Evolutionary conservation across 1,284 basidiomycete genomes (phyloP), one percentile per base, ranked within the genome.

Genomic region (Anthracocystis setariae): DNA sequence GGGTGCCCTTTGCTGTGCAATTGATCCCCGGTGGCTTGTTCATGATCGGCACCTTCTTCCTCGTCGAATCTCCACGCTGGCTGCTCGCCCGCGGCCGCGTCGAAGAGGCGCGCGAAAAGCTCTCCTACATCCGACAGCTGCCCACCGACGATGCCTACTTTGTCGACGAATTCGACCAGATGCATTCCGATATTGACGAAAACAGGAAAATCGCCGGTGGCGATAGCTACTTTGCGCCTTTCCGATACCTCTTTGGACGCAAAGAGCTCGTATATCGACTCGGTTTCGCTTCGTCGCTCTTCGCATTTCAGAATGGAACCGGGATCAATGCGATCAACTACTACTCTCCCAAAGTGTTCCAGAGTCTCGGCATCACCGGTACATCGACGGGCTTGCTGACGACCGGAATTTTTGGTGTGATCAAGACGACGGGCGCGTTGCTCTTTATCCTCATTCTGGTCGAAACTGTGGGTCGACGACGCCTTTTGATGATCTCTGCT

Each of bases 351-450:
- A 61, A 53, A 0, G 65, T 91, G 62, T 91, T 91, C 85, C 43
- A 84, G 21, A 84, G 85, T 18, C 85, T 90, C 45, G 69, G 71
- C 18, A 58, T 76, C 42, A 58, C 89, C 52, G 84, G 83, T 5
- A 62, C 67, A 0, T 58, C 53, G 17, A 85, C 89, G 0, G 86
- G 85, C 35, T 85, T 92, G 1, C 53, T 70, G 7, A 90, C 91
- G 1, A 92, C 91, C 10, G 92, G 91, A 48, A 88, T 92, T 12
- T 91, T 92, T 57, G 91, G 91, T 46, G 88, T 92, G 81, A 84
- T 91, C 61, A 89, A 90, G 12, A 91, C 90, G 0, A 88, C 91
- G 59, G 89, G 90, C 8, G 88, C 89, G 2, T 88, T 91, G 25
- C 85, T 91, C 49, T 91, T 88, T 86, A 78, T 80, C 53, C 75